Evolutionary conservation across 2,329 filamentous ascomycete species (phyloP).

Genomic region (Colletotrichum sp.): DNA sequence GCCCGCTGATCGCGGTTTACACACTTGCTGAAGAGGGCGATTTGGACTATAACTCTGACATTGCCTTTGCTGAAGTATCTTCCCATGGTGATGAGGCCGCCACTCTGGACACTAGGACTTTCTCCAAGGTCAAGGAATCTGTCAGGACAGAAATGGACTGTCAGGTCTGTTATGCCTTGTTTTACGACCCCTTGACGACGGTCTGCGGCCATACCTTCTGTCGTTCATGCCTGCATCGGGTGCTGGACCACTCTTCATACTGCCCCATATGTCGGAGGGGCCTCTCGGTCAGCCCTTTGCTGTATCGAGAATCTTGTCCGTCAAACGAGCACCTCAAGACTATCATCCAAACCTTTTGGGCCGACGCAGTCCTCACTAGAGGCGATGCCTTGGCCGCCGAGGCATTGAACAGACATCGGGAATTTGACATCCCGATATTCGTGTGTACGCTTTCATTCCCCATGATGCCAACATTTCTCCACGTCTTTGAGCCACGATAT

Average conservation of each 20-base stretch:
- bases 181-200: constrained; percentile 83
- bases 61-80: constrained; percentile 48
- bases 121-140: constrained; percentile 65
- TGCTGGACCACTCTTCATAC: constrained; percentile 76
- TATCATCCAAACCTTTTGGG: constrained; percentile 73
- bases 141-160: constrained; percentile 80
- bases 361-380: constrained; percentile 66
- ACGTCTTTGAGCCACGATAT: constrained; percentile 93
- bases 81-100: constrained; percentile 28
- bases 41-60: constrained; percentile 61
- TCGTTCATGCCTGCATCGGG: constrained; percentile 76
- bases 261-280: constrained; percentile 82
- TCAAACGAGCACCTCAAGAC: constrained; percentile 68
- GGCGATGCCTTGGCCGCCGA: constrained; percentile 61
- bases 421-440: constrained; percentile 74
- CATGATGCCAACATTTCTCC: constrained; percentile 81
- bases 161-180: constrained; percentile 83
- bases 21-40: constrained; percentile 66
- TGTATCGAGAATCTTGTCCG: constrained; percentile 45
- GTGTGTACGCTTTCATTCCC: constrained; percentile 85
- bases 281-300: constrained; percentile 55
- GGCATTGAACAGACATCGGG: constrained; percentile 58
- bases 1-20: constrained; percentile 71
- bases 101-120: constrained; percentile 29
- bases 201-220: constrained; percentile 91